Percentiles rank a stretch among this genome's conserved stretches.
Conservation (phyloP, 1,139 yeast genomes). For the Meyerozyma carpophila region DNA sequence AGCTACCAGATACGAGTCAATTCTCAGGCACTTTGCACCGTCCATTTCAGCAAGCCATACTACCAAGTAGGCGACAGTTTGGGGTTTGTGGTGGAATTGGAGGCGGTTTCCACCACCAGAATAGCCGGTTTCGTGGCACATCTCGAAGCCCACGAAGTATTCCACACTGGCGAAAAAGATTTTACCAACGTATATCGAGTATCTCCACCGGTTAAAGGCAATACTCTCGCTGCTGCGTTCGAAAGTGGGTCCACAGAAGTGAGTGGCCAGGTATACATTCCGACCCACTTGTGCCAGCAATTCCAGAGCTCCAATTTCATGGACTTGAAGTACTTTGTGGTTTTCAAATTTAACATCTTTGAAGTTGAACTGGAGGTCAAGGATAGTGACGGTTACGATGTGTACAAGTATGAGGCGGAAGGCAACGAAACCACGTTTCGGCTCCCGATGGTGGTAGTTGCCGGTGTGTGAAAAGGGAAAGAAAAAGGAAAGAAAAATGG, state of each 20-base stretch:
- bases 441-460: slow-evolving; percentile 23
- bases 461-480: background rate
- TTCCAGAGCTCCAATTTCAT: slow-evolving; percentile 33
- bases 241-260: slow-evolving; percentile 9
- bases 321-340: slow-evolving; percentile 34
- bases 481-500: background rate
- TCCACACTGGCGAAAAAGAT: slow-evolving; percentile 17
- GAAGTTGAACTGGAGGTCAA: slow-evolving; percentile 15
- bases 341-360: slow-evolving; percentile 33
- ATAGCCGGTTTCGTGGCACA: slow-evolving; percentile 31
- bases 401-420: slow-evolving; percentile 21
- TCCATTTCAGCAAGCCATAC: slow-evolving; percentile 12
- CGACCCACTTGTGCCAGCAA: slow-evolving; percentile 29
- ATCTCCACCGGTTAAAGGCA: slow-evolving; percentile 32
- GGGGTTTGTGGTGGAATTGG: slow-evolving; percentile 18
- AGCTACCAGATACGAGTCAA: slow-evolving; percentile 37
- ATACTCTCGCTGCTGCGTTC: slow-evolving; percentile 22
- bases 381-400: slow-evolving; percentile 6
- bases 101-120: slow-evolving; percentile 14
- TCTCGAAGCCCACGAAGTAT: slow-evolving; percentile 38
- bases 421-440: slow-evolving; percentile 34
- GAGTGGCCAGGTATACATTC: slow-evolving; percentile 28
- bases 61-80: slow-evolving; percentile 11
- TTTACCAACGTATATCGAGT: slow-evolving; percentile 30
- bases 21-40: slow-evolving; percentile 26